Percentiles rank a stretch among this genome's conserved stretches.
phyloP scores from a whole-genome alignment of 768 basidiomycete species.

The Leucocoprinus sp. region DNA sequence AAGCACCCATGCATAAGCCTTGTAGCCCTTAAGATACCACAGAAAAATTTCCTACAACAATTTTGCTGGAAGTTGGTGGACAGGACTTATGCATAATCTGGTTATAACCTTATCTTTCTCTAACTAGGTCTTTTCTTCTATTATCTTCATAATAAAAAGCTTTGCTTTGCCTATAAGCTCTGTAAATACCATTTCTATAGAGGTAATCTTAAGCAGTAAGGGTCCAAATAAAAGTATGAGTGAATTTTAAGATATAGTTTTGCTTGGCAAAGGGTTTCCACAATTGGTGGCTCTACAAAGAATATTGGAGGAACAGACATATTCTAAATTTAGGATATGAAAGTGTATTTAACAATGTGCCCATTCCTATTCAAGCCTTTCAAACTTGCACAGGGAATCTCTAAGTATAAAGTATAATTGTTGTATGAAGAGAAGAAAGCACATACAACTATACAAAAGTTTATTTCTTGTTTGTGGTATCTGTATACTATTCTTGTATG shows the following conservation, averaged over 20 bases:
- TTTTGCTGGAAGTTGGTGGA: slow-evolving; percentile 63
- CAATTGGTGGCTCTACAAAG: slow-evolving; percentile 54
- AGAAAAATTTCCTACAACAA: slow-evolving; percentile 68
- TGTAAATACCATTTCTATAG: slow-evolving; percentile 47
- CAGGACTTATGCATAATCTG: slow-evolving; percentile 63
- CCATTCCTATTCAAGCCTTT: slow-evolving; percentile 3
- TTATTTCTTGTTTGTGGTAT: slow-evolving; percentile 66
- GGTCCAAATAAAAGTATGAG: slow-evolving; percentile 22
- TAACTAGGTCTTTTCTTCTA: slow-evolving; percentile 37
- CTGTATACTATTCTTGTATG: slow-evolving; percentile 90
- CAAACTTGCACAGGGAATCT: slow-evolving; percentile 16
- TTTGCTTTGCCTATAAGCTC: slow-evolving; percentile 49
- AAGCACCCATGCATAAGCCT: slow-evolving; percentile 72
- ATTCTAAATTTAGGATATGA: slow-evolving; percentile 2
- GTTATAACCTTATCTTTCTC: slow-evolving; percentile 42
- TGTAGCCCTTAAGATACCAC: slow-evolving; percentile 58
- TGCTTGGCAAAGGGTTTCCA: slow-evolving; percentile 43
- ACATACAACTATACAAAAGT: background rate
- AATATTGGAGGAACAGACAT: slow-evolving; percentile 5
- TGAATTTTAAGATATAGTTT: slow-evolving; percentile 34
- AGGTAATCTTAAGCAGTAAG: slow-evolving; percentile 41
- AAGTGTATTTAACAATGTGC: background rate
- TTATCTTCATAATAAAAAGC: slow-evolving; percentile 45
- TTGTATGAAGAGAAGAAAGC: background rate
- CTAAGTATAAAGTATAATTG: slow-evolving; percentile 5